Percentiles rank a stretch among this genome's conserved stretches.
phyloP scores from a whole-genome alignment of 371 early-diverging fungal species.

The Mortierella sp. region DNA sequence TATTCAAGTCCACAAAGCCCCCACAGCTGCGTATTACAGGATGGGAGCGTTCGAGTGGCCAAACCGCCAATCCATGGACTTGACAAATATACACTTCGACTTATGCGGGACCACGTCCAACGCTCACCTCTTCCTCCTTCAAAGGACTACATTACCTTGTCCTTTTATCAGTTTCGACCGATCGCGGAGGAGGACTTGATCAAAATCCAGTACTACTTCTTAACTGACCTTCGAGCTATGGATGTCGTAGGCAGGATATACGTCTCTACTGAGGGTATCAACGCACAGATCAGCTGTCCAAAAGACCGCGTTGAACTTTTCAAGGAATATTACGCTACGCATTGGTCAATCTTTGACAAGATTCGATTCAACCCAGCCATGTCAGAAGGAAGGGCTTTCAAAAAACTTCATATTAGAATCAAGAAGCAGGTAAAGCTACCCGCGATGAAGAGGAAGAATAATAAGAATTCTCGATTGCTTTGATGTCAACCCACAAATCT shows the following conservation, averaged over 20 bases:
- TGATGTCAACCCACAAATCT: neutral
- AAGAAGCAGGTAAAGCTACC: slow-evolving; percentile 65
- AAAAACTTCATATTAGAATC: slow-evolving; percentile 72
- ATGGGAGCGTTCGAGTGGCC: slow-evolving; percentile 22
- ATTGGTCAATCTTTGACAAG: slow-evolving; percentile 53
- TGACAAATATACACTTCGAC: slow-evolving; percentile 15
- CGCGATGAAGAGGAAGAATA: neutral
- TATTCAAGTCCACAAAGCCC: neutral
- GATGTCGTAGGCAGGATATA: slow-evolving; percentile 80
- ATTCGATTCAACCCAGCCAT: slow-evolving; percentile 74
- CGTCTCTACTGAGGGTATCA: slow-evolving; percentile 78
- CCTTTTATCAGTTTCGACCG: slow-evolving; percentile 79
- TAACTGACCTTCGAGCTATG: slow-evolving; percentile 63
- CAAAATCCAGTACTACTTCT: slow-evolving; percentile 63
- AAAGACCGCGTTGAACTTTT: slow-evolving; percentile 59
- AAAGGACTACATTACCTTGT: slow-evolving; percentile 71
- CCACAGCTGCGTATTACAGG: slow-evolving; percentile 21
- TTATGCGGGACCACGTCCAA: slow-evolving; percentile 43
- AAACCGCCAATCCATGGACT: slow-evolving; percentile 17
- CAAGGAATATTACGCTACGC: slow-evolving; percentile 53
- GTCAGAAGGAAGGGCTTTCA: slow-evolving; percentile 72
- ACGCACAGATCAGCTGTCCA: slow-evolving; percentile 82
- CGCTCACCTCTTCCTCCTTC: slow-evolving; percentile 49
- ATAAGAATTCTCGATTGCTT: neutral
- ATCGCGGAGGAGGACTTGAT: slow-evolving; percentile 59